These are phyloP conservation scores for Entomophthora muscae DNA, from an alignment of 371 early-diverging fungal species.

Conservation along the genomic window DNA sequence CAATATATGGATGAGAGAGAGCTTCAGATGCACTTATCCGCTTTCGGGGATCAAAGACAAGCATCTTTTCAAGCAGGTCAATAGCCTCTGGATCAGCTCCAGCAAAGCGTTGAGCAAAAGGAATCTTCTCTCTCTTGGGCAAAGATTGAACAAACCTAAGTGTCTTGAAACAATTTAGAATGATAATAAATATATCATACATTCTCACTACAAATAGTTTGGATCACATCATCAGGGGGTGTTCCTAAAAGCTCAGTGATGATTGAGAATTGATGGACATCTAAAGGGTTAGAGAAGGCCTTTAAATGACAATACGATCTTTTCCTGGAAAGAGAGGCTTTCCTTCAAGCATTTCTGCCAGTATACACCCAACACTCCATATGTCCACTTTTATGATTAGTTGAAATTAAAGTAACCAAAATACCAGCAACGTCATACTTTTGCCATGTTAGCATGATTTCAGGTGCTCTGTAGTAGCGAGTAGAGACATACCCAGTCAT, in stretches of 20 bases:
- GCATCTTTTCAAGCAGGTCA: conserved; percentile 74
- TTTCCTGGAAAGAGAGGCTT: conserved; percentile 95
- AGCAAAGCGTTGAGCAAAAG: conserved; percentile 55
- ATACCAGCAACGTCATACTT: conserved; percentile 86
- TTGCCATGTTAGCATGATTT: conserved; percentile 96
- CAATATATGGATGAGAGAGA: conserved; percentile 65
- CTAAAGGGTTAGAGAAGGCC: conserved; percentile 13
- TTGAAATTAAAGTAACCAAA: too few relatives aligned
- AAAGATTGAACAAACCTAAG: conserved; percentile 78
- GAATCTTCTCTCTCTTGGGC: conserved; percentile 57
- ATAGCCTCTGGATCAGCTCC: conserved; percentile 39
- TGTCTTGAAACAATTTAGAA: conserved; percentile 28
- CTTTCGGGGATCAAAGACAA: conserved; percentile 82
- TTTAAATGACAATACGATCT: conserved; percentile 41
- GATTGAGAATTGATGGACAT: conserved; percentile 87
- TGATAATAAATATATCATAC: conserved; percentile 16
- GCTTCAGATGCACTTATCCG: conserved; percentile 82
- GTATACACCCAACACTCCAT: conserved; percentile 98
- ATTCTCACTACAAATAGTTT: conserved; percentile 83
- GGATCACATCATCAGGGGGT: conserved; percentile 82
- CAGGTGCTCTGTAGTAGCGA: conserved; percentile 98
- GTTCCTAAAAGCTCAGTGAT: conserved; percentile 86
- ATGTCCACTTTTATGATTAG: conserved; percentile 36
- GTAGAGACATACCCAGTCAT: conserved; percentile 98
- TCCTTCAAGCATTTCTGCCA: conserved; percentile 93